These are phyloP conservation scores for Suillus decipiens DNA, from an alignment of 768 basidiomycete genomes.

Conservation along the genomic window DNA sequence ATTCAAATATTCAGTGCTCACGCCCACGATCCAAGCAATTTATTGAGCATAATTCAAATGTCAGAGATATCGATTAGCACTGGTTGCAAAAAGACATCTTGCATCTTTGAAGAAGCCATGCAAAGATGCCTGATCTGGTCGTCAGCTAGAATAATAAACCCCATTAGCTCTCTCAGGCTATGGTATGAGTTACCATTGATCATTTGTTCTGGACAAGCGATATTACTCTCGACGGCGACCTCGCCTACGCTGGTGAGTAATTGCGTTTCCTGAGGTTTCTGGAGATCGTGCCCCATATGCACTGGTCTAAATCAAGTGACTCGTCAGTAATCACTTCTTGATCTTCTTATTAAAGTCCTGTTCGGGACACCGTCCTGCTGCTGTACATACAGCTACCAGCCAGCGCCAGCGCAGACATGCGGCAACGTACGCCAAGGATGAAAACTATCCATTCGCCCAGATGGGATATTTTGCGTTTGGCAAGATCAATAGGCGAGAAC, in stretches of 20 bases:
- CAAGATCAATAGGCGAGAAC: neutral
- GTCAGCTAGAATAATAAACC: no score
- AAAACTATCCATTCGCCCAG: neutral
- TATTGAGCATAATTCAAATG: no score
- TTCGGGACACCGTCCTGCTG: neutral
- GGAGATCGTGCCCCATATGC: neutral
- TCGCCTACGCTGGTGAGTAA: neutral
- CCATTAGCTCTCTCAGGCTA: no score
- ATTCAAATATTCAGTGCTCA: no score
- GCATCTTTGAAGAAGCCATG: no score
- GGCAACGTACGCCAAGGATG: neutral
- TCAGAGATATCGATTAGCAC: no score
- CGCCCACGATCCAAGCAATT: no score
- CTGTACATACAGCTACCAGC: neutral
- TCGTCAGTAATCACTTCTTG: neutral
- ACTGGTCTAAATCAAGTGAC: neutral
- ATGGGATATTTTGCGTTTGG: neutral
- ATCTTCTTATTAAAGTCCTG: neutral
- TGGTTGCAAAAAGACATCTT: no score
- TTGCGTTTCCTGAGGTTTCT: neutral
- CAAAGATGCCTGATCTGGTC: no score
- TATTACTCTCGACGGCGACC: neutral
- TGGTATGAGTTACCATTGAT: neutral
- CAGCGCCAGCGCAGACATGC: neutral
- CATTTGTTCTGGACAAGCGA: neutral